Evolutionary conservation across 202 grass and related monocot genomes (phyloP).

Genomic region (Elaeis oleifera): DNA sequence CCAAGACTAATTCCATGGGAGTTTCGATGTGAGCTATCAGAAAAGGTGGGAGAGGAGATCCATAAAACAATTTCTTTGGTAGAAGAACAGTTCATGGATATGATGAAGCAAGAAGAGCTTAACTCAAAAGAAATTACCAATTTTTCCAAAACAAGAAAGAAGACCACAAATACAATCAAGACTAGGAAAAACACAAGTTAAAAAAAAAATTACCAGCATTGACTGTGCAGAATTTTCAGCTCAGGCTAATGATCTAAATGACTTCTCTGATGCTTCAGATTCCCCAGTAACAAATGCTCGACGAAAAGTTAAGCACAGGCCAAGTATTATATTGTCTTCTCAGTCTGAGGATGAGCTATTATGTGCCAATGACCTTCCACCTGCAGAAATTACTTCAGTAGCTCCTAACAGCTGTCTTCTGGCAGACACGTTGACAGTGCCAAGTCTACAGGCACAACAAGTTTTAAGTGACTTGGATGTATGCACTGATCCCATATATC

Average conservation of each 20-base stretch:
- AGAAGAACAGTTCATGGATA: conserved; percentile 47
- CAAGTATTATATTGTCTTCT: conserved; percentile 38
- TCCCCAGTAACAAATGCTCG: conserved; percentile 32
- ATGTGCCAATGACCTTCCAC: conserved; percentile 25
- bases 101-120: conserved; percentile 33
- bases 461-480: conserved; percentile 15
- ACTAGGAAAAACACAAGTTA: conserved; percentile 59
- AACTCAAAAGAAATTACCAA: conserved; percentile 24
- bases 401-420: conserved; percentile 14
- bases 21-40: conserved; percentile 81
- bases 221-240: conserved; percentile 41
- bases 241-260: conserved; percentile 65
- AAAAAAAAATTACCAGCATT: conserved; percentile 29
- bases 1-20: conserved; percentile 56
- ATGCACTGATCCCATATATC: conserved; percentile 31
- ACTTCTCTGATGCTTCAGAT: conserved; percentile 60
- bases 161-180: conserved; percentile 41
- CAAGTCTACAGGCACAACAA: conserved; percentile 21
- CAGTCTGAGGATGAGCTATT: conserved; percentile 57
- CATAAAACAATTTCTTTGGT: conserved; percentile 54
- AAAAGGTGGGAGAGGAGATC: conserved; percentile 58
- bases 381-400: conserved; percentile 19
- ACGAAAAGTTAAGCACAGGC: conserved; percentile 39
- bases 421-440: conserved; percentile 16
- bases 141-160: conserved; percentile 29